Percentiles rank a stretch among this genome's conserved stretches.
Evolutionary conservation across 164 flowering plant genomes (phyloP).

Genomic region (Nelumbo lutea): DNA sequence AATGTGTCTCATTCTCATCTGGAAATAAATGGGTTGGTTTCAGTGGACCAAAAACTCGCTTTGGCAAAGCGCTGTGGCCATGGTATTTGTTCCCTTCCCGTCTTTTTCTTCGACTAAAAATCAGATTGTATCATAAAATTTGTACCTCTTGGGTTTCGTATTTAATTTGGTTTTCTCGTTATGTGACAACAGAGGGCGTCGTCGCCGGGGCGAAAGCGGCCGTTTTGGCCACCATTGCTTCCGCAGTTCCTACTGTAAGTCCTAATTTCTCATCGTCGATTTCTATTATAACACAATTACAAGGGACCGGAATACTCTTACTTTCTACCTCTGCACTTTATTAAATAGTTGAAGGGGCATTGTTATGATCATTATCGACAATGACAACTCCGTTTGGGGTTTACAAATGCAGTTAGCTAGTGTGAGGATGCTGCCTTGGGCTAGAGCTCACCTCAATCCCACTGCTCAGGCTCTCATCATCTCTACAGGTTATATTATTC

Average conservation of each 20-base stretch:
- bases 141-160: no score
- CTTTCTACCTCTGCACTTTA: no score
- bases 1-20: conserved; percentile 39
- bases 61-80: conserved; percentile 72
- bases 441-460: conserved; percentile 76
- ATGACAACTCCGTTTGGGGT: no score
- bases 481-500: conserved; percentile 51
- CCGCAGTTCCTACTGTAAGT: conserved; percentile 83
- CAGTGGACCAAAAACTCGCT: conserved; percentile 67
- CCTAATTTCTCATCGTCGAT: neutral
- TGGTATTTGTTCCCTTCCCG: conserved; percentile 31
- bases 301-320: no score
- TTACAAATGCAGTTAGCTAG: conserved; percentile 62
- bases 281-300: no score
- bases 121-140: no score
- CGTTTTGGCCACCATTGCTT: conserved; percentile 56
- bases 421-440: conserved; percentile 87
- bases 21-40: conserved; percentile 34
- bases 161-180: neutral
- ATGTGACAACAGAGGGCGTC: conserved; percentile 55
- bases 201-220: conserved; percentile 90
- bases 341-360: no score
- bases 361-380: no score
- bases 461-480: conserved; percentile 91
- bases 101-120: no score